Evolutionary conservation across 139 green algal species (phyloP).

Genomic region (Picochlorum sp.): DNA sequence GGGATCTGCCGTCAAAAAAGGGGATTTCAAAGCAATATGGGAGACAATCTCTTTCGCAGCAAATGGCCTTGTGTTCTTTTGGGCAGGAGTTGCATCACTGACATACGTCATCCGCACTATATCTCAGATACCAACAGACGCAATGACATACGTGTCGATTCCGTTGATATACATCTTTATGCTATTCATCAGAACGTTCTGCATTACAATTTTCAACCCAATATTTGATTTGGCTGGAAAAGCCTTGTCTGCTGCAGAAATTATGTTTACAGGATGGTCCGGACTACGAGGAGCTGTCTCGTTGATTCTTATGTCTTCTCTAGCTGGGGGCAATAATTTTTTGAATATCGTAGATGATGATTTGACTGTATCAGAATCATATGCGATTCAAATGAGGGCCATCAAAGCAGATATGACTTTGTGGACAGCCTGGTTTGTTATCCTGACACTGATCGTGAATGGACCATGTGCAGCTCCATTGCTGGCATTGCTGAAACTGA

Average conservation of each 20-base stretch:
- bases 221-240: constrained; percentile 21
- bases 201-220: constrained; percentile 30
- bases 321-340: constrained; percentile 19
- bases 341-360: not conserved
- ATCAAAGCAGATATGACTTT: constrained; percentile 52
- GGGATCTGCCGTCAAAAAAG: constrained; percentile 4
- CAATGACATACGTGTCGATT: constrained; percentile 24
- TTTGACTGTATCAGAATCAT: no score
- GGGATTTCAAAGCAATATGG: constrained; percentile 31
- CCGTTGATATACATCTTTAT: constrained; percentile 48
- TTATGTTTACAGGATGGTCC: constrained; percentile 50
- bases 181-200: constrained; percentile 32
- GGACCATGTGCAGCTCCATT: constrained; percentile 37
- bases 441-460: constrained; percentile 79
- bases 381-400: not conserved
- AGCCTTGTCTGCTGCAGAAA: constrained; percentile 33
- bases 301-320: constrained; percentile 68
- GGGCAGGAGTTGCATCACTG: constrained; percentile 51
- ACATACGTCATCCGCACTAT: constrained; percentile 64
- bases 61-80: constrained; percentile 82
- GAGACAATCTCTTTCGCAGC: constrained; percentile 42
- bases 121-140: constrained; percentile 11
- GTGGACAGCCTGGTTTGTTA: constrained; percentile 67
- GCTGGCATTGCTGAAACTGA: constrained; percentile 25
- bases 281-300: constrained; percentile 69